A percentile compares a stretch with the other conserved stretches of the same genome.
Evolutionary conservation across 106 monocot species (phyloP).

Genomic region (Posidonia australis): DNA sequence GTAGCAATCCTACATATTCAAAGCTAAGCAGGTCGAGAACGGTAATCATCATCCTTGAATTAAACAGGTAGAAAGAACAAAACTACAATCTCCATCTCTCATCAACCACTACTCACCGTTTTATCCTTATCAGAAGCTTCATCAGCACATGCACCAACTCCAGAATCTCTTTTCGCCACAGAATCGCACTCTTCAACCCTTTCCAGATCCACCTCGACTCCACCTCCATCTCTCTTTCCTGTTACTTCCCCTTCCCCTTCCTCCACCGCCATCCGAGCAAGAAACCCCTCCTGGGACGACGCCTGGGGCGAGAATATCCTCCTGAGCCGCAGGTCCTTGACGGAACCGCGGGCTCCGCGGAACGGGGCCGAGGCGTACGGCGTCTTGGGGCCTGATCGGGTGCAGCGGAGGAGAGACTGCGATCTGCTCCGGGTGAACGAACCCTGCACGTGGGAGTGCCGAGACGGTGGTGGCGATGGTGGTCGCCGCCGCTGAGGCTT

Average conservation of each 20-base stretch:
- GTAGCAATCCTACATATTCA: too few relatives aligned
- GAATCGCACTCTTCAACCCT: background rate
- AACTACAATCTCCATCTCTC: background rate
- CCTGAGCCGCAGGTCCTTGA: constrained; percentile 27
- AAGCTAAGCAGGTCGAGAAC: too few relatives aligned
- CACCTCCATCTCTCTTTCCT: too few relatives aligned
- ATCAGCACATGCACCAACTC: too few relatives aligned
- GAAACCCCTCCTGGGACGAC: background rate
- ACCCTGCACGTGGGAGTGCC: constrained; percentile 1
- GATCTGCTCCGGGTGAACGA: constrained; percentile 18
- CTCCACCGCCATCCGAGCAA: background rate
- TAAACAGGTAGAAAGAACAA: background rate
- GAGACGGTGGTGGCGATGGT: background rate
- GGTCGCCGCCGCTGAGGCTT: background rate
- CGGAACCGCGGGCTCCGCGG: too few relatives aligned
- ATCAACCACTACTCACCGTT: too few relatives aligned
- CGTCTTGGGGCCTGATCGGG: constrained; percentile 19
- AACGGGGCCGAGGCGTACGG: too few relatives aligned
- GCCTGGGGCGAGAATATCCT: constrained; percentile 21
- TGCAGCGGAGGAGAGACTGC: constrained; percentile 26
- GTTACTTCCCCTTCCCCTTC: background rate
- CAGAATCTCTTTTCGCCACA: too few relatives aligned
- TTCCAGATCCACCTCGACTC: too few relatives aligned
- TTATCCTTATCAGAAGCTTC: too few relatives aligned
- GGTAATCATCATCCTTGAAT: too few relatives aligned